These are phyloP conservation scores for Ogataea thermomethanolica DNA, from an alignment of 805 yeast genomes.

Conservation along the genomic window DNA sequence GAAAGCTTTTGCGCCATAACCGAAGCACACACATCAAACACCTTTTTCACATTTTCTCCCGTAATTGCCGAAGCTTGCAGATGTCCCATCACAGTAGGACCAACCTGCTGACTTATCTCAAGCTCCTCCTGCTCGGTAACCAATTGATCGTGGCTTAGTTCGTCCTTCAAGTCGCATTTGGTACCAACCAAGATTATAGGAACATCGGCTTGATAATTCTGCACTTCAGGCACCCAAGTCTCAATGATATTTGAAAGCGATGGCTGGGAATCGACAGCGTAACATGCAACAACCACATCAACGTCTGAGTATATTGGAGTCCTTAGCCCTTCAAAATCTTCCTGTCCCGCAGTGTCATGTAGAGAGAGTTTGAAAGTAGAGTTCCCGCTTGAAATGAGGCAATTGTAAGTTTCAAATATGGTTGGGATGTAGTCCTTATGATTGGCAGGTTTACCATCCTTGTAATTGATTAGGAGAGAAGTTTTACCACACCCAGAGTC, in stretches of 20 bases:
- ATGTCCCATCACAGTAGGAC: conserved; percentile 45
- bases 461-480: conserved; percentile 54
- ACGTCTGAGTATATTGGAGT: conserved; percentile 78
- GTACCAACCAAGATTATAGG: conserved; percentile 79
- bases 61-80: conserved; percentile 74
- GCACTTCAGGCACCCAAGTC: conserved; percentile 78
- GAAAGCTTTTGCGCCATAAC: conserved; percentile 15
- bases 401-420: conserved; percentile 67
- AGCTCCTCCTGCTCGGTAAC: conserved; percentile 39
- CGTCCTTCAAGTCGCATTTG: conserved; percentile 53
- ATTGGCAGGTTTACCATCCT: conserved; percentile 67
- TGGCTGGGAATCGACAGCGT: conserved; percentile 57
- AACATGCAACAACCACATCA: conserved; percentile 67
- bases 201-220: conserved; percentile 72
- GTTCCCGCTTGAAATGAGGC: conserved; percentile 28
- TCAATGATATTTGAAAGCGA: conserved; percentile 69
- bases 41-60: conserved; percentile 57
- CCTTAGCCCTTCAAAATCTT: conserved; percentile 76
- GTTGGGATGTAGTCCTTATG: conserved; percentile 63
- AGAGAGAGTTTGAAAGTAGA: conserved; percentile 35
- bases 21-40: conserved; percentile 52
- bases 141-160: conserved; percentile 20
- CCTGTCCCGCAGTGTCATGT: conserved; percentile 82
- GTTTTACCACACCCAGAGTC: conserved; percentile 94
- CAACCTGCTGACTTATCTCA: conserved; percentile 50